Evolutionary conservation across 352 stramenopile genomes (phyloP).

Genomic region (Globisporangium abappressorium): DNA sequence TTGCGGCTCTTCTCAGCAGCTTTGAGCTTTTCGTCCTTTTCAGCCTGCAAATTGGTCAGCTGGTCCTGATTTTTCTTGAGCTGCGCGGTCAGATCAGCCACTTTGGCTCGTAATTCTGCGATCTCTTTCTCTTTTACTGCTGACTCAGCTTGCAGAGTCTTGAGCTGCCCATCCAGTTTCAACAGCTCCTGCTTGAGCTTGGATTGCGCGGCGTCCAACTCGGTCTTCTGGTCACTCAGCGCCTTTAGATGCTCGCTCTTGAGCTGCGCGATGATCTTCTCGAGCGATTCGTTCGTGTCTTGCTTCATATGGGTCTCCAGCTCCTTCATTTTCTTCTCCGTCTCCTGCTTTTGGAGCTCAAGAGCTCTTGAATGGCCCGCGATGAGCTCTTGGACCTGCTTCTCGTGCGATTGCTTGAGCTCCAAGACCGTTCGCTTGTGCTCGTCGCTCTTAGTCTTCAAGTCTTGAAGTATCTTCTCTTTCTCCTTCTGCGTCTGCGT

Average conservation of each 20-base stretch:
- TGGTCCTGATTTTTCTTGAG: conserved; percentile 29
- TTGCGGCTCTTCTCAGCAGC: conserved; percentile 31
- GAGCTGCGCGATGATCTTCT: conserved; percentile 12
- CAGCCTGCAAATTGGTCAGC: conserved; percentile 19
- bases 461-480: conserved; percentile 12
- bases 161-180: conserved; percentile 18
- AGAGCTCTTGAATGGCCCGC: conserved; percentile 22
- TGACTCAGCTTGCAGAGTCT: neutral
- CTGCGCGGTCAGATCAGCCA: conserved; percentile 19
- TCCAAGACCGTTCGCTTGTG: conserved; percentile 8
- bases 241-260: conserved; percentile 6
- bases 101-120: conserved; percentile 12
- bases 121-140: conserved; percentile 19
- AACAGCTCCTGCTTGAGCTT: conserved; percentile 10
- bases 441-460: conserved; percentile 13
- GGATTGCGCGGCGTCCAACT: neutral
- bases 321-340: conserved; percentile 20
- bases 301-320: conserved; percentile 23
- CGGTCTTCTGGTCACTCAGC: neutral
- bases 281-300: conserved; percentile 12
- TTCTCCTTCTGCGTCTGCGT: conserved; percentile 19
- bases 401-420: conserved; percentile 23
- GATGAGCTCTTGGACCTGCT: conserved; percentile 21
- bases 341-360: conserved; percentile 13
- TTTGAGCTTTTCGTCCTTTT: conserved; percentile 33